These are phyloP conservation scores for Neonectria coccinea DNA, from an alignment of 2,329 filamentous ascomycete species.

Conservation along the genomic window DNA sequence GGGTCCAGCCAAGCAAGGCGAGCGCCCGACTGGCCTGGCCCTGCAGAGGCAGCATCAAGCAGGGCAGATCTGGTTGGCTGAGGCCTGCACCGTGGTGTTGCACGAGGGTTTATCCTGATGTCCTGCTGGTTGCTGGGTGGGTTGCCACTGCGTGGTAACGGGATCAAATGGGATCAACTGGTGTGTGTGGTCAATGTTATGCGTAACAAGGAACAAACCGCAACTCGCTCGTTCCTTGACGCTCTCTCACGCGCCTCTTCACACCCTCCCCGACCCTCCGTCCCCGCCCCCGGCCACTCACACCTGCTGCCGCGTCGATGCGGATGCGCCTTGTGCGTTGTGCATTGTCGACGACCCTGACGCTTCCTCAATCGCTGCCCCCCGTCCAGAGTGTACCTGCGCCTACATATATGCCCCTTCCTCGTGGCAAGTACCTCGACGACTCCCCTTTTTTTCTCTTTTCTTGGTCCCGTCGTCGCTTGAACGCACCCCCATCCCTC, in stretches of 20 bases:
- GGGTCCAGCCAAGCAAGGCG: constrained; percentile 11
- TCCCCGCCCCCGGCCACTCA: constrained; percentile 17
- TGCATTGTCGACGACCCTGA: constrained; percentile 19
- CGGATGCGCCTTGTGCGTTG: constrained; percentile 25
- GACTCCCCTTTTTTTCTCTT: constrained; percentile 15
- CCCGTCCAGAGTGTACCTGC: constrained; percentile 27
- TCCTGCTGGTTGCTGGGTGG: constrained; percentile 10
- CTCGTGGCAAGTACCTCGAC: constrained; percentile 24
- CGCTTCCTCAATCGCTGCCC: constrained; percentile 16
- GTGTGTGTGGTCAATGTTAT: constrained; percentile 19
- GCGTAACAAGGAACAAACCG: constrained; percentile 15
- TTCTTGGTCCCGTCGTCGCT: background rate
- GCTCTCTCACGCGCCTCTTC: constrained; percentile 17
- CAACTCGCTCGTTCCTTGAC: constrained; percentile 16
- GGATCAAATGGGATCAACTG: constrained; percentile 10
- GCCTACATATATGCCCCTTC: constrained; percentile 27
- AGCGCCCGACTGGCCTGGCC: constrained; percentile 14
- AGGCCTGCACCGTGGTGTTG: background rate
- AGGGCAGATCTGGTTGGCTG: constrained; percentile 12
- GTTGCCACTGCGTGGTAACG: constrained; percentile 11
- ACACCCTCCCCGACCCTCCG: constrained; percentile 14
- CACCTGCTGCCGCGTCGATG: constrained; percentile 14
- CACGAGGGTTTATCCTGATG: constrained; percentile 8
- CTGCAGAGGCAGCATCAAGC: constrained; percentile 20
- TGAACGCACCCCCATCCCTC: constrained; percentile 15